Evolutionary conservation across 148 eudicot species (phyloP), one percentile per base, ranked within the genome.

Genomic region (Suaeda aralocaspica): DNA sequence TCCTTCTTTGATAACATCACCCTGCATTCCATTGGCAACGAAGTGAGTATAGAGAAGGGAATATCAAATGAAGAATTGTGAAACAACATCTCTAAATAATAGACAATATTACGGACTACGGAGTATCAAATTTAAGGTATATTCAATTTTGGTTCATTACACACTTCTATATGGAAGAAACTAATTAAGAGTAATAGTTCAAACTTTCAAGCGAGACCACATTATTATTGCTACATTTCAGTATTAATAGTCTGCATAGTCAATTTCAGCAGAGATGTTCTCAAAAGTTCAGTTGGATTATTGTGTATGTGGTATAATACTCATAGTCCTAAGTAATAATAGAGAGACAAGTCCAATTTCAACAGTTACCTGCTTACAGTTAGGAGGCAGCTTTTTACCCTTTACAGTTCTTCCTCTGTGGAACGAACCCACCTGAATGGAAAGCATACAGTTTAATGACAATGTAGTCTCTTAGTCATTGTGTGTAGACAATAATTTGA

Each of bases 1-100:
- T 72, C 97, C 98, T 81, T 89, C 96, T 77, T 84, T 87, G 77
- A 94, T 84, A 61, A 86, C 9, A 77, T 85, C 97, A 45, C 98
- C 98, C 98, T 93, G 81, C 68, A 67, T 65, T 67, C 59, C 71
- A 71, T 39, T 39, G 72, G 51, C 41, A 64, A 60, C 19, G 14
- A 16, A 45, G 63, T 50, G 28, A 48, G 41, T 3, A 8, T 8
- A 3, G 4, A 36, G 49, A 50, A 49, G 34, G 49, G 10, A 67
- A 52, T 51, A 36, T 36, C 41, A 36, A 36, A 36, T 36, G 41
- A n/a, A n/a, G n/a, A n/a, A n/a, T n/a, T n/a, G n/a, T n/a, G n/a
- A n/a, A n/a, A n/a, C n/a, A n/a, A n/a, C n/a, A n/a, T n/a, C n/a
- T n/a, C n/a, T n/a, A n/a, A n/a, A n/a, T n/a, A n/a, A n/a, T n/a